A percentile compares a stretch with the other conserved stretches of the same genome.
Evolutionary conservation across 176 grass and related monocot genomes (phyloP).

Genomic region (Poa pratensis): DNA sequence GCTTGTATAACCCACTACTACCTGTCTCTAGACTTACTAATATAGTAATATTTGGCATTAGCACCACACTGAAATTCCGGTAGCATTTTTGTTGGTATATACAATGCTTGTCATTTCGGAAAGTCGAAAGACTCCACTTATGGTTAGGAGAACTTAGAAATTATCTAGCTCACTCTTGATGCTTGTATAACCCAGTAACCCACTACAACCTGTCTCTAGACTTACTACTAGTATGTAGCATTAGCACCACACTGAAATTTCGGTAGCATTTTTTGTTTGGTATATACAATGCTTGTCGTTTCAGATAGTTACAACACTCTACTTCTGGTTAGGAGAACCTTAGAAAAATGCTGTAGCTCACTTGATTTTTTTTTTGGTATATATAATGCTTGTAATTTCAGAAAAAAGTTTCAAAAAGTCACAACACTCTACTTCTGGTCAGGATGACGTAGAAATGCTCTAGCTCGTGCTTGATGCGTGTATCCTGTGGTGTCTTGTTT

Average conservation of each 20-base stretch:
- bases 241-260: too few relatives aligned
- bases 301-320: not conserved
- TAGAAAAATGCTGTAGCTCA: not conserved
- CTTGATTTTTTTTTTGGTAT: too few relatives aligned
- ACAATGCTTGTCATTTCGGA: not conserved
- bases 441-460: not conserved
- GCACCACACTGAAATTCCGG: too few relatives aligned
- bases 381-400: not conserved
- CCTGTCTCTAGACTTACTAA: too few relatives aligned
- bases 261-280: too few relatives aligned
- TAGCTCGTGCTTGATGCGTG: not conserved
- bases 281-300: too few relatives aligned
- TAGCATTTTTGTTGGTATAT: too few relatives aligned
- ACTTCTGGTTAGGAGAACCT: not conserved
- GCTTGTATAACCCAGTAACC: too few relatives aligned
- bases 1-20: not conserved
- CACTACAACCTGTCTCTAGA: too few relatives aligned
- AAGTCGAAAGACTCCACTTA: not conserved
- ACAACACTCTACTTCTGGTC: not conserved
- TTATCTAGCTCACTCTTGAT: too few relatives aligned
- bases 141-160: not conserved
- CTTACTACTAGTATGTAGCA: too few relatives aligned
- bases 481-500: conserved; percentile 2
- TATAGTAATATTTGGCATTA: too few relatives aligned
- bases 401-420: not conserved